phyloP scores from a whole-genome alignment of 495 filamentous ascomycete genomes.

The Penicillium samsonianum region DNA sequence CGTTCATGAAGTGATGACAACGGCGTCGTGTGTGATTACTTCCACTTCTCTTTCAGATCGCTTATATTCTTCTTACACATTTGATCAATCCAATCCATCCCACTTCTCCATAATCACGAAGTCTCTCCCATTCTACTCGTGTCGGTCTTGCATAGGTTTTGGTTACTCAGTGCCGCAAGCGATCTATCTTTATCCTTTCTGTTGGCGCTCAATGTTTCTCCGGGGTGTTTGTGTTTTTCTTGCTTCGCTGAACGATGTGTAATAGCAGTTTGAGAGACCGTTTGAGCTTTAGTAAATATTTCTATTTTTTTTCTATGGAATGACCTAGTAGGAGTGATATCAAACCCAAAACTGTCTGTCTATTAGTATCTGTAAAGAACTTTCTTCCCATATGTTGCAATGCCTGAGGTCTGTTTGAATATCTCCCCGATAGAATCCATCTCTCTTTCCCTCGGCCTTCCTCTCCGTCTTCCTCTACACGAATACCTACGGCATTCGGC shows the following conservation, averaged over 20 bases:
- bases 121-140: slow-evolving; percentile 4
- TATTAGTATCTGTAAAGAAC: no score
- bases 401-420: no score
- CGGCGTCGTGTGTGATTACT: slow-evolving; percentile 20
- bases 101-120: slow-evolving; percentile 8
- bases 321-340: not conserved
- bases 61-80: slow-evolving; percentile 20
- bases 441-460: no score
- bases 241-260: slow-evolving; percentile 9
- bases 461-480: no score
- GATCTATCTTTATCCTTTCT: slow-evolving; percentile 6
- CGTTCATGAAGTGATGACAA: slow-evolving; percentile 29
- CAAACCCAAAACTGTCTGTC: no score
- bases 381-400: no score
- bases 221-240: slow-evolving; percentile 12
- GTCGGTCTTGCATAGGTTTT: slow-evolving; percentile 28
- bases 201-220: slow-evolving; percentile 12
- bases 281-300: slow-evolving; percentile 13
- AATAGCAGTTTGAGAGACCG: slow-evolving; percentile 6
- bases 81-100: slow-evolving; percentile 14
- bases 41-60: slow-evolving; percentile 15
- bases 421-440: no score
- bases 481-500: no score
- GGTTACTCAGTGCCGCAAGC: slow-evolving; percentile 16
- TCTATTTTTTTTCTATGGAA: not conserved